A percentile compares a stretch with the other conserved stretches of the same genome.
Conservation (phyloP, 805 yeast genomes). For the Ogataea dorogensis region DNA sequence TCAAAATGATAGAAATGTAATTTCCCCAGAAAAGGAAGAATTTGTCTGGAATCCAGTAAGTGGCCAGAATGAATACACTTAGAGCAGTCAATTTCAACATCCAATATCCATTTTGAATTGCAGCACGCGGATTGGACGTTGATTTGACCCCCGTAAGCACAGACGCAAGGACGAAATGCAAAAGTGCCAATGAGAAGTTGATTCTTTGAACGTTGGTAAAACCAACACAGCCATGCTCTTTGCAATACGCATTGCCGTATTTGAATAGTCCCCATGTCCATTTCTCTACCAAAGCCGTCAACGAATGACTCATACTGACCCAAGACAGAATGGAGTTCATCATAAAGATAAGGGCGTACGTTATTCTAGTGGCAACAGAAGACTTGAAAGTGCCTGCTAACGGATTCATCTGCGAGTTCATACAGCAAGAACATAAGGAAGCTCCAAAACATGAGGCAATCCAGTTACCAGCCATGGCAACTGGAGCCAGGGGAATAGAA, state of each 20-base stretch:
- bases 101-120: slow-evolving; percentile 93
- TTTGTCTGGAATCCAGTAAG: slow-evolving; percentile 81
- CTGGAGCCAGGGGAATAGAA: slow-evolving; percentile 66
- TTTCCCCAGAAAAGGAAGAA: slow-evolving; percentile 92
- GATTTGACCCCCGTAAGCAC: slow-evolving; percentile 73
- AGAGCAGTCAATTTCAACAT: slow-evolving; percentile 64
- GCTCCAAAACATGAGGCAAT: slow-evolving; percentile 80
- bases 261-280: slow-evolving; percentile 68
- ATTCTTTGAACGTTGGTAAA: slow-evolving; percentile 93
- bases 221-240: slow-evolving; percentile 81
- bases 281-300: slow-evolving; percentile 68
- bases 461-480: slow-evolving; percentile 56
- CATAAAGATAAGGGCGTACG: slow-evolving; percentile 77
- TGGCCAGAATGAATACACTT: slow-evolving; percentile 51
- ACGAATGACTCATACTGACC: slow-evolving; percentile 85
- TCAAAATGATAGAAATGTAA: slow-evolving; percentile 78
- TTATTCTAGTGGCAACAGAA: slow-evolving; percentile 77
- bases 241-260: slow-evolving; percentile 55
- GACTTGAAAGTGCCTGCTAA: slow-evolving; percentile 53
- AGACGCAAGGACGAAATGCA: slow-evolving; percentile 71
- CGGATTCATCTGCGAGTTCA: slow-evolving; percentile 33
- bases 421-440: slow-evolving; percentile 68
- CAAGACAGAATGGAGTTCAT: slow-evolving; percentile 83
- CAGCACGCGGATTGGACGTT: slow-evolving; percentile 73
- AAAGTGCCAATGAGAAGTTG: slow-evolving; percentile 79